Conservation (phyloP, 2,329 filamentous ascomycete genomes). For the Aspergillus udagawae region DNA sequence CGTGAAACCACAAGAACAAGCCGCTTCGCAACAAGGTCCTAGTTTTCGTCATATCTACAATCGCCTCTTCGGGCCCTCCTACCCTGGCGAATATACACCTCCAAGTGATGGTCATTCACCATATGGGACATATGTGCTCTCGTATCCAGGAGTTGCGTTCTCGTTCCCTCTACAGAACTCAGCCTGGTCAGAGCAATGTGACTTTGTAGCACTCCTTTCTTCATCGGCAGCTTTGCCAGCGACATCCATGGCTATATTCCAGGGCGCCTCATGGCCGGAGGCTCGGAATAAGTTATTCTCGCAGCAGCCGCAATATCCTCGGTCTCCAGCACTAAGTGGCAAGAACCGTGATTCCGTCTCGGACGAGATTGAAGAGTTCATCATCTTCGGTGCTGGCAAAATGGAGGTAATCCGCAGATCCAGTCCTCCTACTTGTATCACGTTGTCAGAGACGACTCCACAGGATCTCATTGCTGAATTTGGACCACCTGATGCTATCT, state of each 20-base stretch:
- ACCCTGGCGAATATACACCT: slow-evolving; percentile 84
- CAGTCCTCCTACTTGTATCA: slow-evolving; percentile 64
- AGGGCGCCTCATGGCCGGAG: slow-evolving; percentile 85
- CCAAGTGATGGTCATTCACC: slow-evolving; percentile 50
- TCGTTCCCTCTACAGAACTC: slow-evolving; percentile 75
- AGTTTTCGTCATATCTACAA: slow-evolving; percentile 89
- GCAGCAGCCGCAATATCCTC: slow-evolving; percentile 67
- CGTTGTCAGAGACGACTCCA: slow-evolving; percentile 79
- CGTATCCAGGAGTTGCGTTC: slow-evolving; percentile 91
- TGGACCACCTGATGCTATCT: slow-evolving; percentile 89
- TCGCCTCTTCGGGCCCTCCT: slow-evolving; percentile 86
- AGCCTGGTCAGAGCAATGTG: slow-evolving; percentile 67
- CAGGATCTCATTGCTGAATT: slow-evolving; percentile 89
- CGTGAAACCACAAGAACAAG: slow-evolving; percentile 30
- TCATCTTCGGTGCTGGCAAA: slow-evolving; percentile 71
- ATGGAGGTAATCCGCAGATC: slow-evolving; percentile 74
- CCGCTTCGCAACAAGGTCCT: slow-evolving; percentile 54
- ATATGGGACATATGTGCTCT: slow-evolving; percentile 78
- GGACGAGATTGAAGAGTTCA: slow-evolving; percentile 80
- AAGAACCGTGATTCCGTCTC: slow-evolving; percentile 76
- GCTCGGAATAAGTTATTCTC: slow-evolving; percentile 74
- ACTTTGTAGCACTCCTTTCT: slow-evolving; percentile 82
- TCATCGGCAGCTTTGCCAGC: slow-evolving; percentile 73
- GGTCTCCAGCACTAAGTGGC: slow-evolving; percentile 63
- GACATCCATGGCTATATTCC: slow-evolving; percentile 85